These are phyloP conservation scores for Symbiodinium natans DNA, from an alignment of 73 alveolate species.

Conservation along the genomic window DNA sequence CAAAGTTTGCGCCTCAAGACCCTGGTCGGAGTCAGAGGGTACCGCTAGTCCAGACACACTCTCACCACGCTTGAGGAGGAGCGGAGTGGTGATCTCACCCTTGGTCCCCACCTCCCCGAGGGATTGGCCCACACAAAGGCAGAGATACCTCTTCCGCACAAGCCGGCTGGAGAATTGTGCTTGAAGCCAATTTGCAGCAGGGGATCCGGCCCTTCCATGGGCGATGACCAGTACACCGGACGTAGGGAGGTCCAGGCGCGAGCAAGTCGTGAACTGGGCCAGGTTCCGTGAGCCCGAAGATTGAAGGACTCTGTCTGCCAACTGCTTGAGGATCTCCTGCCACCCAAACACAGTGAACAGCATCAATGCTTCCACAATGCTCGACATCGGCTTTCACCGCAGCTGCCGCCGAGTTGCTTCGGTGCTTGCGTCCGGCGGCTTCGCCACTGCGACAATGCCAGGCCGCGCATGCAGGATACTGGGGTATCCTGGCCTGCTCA, in stretches of 20 bases:
- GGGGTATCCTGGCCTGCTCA: background rate
- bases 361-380: background rate
- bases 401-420: background rate
- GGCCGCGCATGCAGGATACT: background rate
- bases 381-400: background rate
- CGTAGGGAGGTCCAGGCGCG: conserved; percentile 63
- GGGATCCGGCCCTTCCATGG: background rate
- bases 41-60: background rate
- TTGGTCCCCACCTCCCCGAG: background rate
- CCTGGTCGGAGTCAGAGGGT: background rate
- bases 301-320: background rate
- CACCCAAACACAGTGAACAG: background rate
- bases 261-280: conserved; percentile 38
- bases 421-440: conserved; percentile 34
- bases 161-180: conserved; percentile 57
- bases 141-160: conserved; percentile 44
- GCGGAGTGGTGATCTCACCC: conserved; percentile 54
- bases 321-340: conserved; percentile 14
- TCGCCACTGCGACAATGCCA: conserved; percentile 39
- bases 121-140: conserved; percentile 3
- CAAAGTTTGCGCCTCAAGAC: conserved; percentile 26
- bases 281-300: background rate
- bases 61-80: background rate
- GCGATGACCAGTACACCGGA: conserved; percentile 56
- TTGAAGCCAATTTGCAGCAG: conserved; percentile 47